Base-by-base conservation (phyloP, 495 filamentous ascomycete genomes). In the Xylaria bambusicola region DNA sequence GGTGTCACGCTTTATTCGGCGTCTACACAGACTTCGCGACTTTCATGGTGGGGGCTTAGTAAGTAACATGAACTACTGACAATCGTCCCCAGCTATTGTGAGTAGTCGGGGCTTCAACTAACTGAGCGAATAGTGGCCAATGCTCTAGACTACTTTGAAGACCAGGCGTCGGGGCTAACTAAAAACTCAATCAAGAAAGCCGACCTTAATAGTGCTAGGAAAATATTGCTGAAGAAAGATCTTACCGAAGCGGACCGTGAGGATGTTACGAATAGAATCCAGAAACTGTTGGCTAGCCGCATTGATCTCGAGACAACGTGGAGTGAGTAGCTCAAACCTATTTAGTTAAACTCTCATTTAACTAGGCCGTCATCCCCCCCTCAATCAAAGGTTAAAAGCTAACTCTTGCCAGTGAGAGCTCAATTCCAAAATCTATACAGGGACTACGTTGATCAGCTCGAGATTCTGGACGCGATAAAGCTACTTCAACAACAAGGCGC, bases 11-110 rank as follows among this genome's bases (percentile, higher is more conserved):
- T 40, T 40, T 52, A 38, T 20, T 52, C 49, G 4, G 49, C 49
- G 13, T 21, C 49, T 13, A 52, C 20, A 3, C 49, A 52, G 13
- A 8, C 49, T 2, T 20, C 36, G 31, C 49, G 33, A 5, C 49
- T 52, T 20, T 52, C 49, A 20, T 52, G 49, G 49, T 21, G 18
- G 33, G 49, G 49, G 29, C 49, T 52, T 13, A 40, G 49, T 52
- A 40, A 38, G 49, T 52, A 23, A 17, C 15, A 12, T 17, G 1
- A 18, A 50, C 15, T 49, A 9, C 1, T 33, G 6, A 33, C 6
- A 33, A 5, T 33, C 31, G 10, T 10, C 6, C 6, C 8, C 12
- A 13, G 6, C 36, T 15, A 6, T 38, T 6, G 6, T 15, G 6
- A 3, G 6, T 38, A 6, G 5, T 15, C 8, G 3, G 36, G 13